Conservation (phyloP, 352 stramenopile species). For the Nothophytophthora sp. region DNA sequence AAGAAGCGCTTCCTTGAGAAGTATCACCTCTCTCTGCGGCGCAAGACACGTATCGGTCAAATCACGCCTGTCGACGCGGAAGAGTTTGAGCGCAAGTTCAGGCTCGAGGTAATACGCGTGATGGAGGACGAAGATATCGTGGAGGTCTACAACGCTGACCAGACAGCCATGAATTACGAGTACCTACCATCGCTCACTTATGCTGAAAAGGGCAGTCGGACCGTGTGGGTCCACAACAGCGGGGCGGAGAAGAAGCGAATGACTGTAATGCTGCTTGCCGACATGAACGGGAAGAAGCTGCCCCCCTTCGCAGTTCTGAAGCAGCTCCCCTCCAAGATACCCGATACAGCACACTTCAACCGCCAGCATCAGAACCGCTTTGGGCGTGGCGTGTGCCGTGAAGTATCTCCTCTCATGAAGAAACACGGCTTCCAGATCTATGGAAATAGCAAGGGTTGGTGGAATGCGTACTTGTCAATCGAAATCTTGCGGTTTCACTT, state of each 20-base stretch:
- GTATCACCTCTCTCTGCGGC: not conserved
- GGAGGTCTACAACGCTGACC: conserved; percentile 10
- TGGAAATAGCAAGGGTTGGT: conserved; percentile 15
- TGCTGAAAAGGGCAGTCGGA: not conserved
- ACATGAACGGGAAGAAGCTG: conserved; percentile 8
- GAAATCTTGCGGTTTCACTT: conserved; percentile 15
- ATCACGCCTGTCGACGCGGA: not conserved
- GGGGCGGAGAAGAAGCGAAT: conserved; percentile 15
- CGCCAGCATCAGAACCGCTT: conserved; percentile 11
- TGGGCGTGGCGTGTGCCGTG: conserved; percentile 13
- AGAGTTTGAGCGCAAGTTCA: not conserved
- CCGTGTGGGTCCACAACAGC: conserved; percentile 19
- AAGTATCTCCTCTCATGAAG: conserved; percentile 4
- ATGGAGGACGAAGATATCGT: not conserved
- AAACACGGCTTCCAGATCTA: conserved; percentile 17
- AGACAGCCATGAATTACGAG: conserved; percentile 28
- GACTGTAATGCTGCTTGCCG: conserved; percentile 14
- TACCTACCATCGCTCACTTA: conserved; percentile 17
- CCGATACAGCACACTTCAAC: conserved; percentile 4
- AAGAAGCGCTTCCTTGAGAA: not conserved
- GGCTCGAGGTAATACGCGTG: not conserved
- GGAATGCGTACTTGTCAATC: conserved; percentile 9
- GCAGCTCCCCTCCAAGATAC: not conserved
- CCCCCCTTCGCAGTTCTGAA: conserved; percentile 21
- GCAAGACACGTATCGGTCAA: not conserved